Percentiles rank a stretch among this genome's conserved stretches.
Conservation (phyloP, 2,329 filamentous ascomycete genomes). For the Diaporthe batatas region DNA sequence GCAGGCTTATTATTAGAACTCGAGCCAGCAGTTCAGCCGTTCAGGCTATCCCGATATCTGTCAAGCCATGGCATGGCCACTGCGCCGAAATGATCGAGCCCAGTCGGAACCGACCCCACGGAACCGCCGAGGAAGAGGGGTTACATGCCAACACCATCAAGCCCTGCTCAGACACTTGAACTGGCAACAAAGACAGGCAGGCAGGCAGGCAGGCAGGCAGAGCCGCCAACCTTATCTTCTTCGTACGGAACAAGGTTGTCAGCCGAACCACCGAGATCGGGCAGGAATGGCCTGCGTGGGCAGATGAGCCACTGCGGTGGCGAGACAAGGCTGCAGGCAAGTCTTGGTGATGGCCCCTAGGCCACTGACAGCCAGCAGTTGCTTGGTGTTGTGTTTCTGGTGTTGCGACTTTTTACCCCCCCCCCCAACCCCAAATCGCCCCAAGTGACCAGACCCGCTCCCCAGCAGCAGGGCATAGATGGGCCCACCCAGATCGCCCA, state of each 20-base stretch:
- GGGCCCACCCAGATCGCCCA: constrained; percentile 14
- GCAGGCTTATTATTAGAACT: not conserved
- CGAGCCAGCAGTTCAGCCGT: not conserved
- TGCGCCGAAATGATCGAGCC: not conserved
- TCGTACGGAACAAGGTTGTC: not conserved
- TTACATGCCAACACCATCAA: not conserved
- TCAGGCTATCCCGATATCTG: too few relatives aligned
- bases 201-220: not conserved
- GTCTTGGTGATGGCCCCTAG: constrained; percentile 13
- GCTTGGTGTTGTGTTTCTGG: constrained; percentile 2
- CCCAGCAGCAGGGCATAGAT: constrained; percentile 19
- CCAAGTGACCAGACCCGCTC: constrained; percentile 21
- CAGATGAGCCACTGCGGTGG: not conserved
- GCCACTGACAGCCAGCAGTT: constrained; percentile 11
- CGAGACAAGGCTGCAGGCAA: constrained; percentile 29
- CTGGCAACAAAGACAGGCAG: not conserved
- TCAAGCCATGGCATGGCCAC: too few relatives aligned
- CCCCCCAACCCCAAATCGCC: too few relatives aligned
- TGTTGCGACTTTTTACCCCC: constrained; percentile 9
- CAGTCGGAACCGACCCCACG: constrained; percentile 13
- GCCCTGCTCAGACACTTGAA: not conserved
- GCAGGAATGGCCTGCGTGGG: not conserved
- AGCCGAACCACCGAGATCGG: constrained; percentile 21
- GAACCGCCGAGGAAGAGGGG: constrained; percentile 14
- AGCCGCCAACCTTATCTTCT: constrained; percentile 27